A percentile compares a stretch with the other conserved stretches of the same genome.
Conservation (phyloP, 805 yeast species). For the Teunomyces funiuensis region DNA sequence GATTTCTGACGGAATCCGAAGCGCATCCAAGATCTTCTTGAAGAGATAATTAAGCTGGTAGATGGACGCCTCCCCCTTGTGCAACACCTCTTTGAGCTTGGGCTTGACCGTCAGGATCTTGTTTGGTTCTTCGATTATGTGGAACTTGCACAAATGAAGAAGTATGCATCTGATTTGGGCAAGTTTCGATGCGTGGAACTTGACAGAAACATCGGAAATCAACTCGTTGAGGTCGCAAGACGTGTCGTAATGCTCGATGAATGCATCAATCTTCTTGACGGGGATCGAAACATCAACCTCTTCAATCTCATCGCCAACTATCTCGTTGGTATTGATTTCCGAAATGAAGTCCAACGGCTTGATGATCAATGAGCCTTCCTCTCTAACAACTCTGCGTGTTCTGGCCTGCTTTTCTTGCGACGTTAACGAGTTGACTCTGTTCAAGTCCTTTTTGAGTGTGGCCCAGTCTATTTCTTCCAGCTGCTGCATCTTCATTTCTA, state of each 20-base stretch:
- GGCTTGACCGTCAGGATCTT: constrained; percentile 39
- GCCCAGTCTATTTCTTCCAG: constrained; percentile 40
- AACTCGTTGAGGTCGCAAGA: constrained; percentile 39
- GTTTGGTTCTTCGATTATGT: constrained; percentile 39
- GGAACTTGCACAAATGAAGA: constrained; percentile 67
- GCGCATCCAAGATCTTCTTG: constrained; percentile 64
- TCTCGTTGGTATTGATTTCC: constrained; percentile 43
- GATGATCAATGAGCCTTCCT: constrained; percentile 37
- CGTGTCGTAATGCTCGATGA: constrained; percentile 29
- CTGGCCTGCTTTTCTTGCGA: constrained; percentile 66
- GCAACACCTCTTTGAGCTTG: constrained; percentile 43
- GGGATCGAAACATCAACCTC: constrained; percentile 12
- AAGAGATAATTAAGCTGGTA: constrained; percentile 78
- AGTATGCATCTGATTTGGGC: constrained; percentile 60
- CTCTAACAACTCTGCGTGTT: constrained; percentile 53
- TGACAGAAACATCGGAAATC: constrained; percentile 41
- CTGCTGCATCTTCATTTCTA: constrained; percentile 34
- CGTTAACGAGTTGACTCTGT: constrained; percentile 19
- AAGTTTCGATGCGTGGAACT: constrained; percentile 40
- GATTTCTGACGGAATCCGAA: constrained; percentile 72
- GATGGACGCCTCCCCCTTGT: constrained; percentile 55
- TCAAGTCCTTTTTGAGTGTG: constrained; percentile 46
- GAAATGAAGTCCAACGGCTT: constrained; percentile 45
- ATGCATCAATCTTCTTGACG: constrained; percentile 29
- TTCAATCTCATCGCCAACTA: constrained; percentile 13